These are phyloP conservation scores for Ustilago tritici DNA, from an alignment of 1,284 basidiomycete species.

Conservation along the genomic window DNA sequence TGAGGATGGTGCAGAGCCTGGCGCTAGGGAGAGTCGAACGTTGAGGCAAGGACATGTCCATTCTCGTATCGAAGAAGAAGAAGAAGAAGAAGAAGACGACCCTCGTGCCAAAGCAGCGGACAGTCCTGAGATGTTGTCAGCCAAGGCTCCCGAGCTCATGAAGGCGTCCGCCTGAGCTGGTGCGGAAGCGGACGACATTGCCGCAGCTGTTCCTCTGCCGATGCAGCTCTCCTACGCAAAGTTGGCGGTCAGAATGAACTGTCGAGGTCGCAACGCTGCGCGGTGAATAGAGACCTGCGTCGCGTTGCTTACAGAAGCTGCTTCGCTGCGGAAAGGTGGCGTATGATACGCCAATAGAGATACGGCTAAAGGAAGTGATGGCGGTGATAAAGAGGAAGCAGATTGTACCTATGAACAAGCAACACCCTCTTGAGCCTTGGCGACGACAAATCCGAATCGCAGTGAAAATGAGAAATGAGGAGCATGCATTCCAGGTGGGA, in stretches of 20 bases:
- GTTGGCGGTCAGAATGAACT: neutral
- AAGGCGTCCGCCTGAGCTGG: constrained; percentile 6
- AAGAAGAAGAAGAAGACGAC: no score
- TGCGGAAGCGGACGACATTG: constrained; percentile 22
- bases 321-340: neutral
- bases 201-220: neutral
- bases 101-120: constrained; percentile 27
- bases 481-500: constrained; percentile 1
- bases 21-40: constrained; percentile 30
- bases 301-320: neutral
- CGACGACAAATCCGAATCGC: constrained; percentile 1
- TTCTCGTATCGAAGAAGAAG: constrained; percentile 20
- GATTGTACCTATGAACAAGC: neutral
- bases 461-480: neutral
- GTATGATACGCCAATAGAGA: neutral
- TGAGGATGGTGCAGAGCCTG: constrained; percentile 12
- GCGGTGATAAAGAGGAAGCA: neutral
- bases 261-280: neutral
- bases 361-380: neutral
- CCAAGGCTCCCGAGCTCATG: constrained; percentile 1
- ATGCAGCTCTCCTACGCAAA: neutral
- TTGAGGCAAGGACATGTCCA: constrained; percentile 53
- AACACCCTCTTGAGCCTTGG: neutral
- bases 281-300: neutral
- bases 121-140: constrained; percentile 16